Evolutionary conservation across 371 early-diverging fungal genomes (phyloP), one percentile per base, ranked within the genome.

Genomic region (Rhizopus stolonifer): DNA sequence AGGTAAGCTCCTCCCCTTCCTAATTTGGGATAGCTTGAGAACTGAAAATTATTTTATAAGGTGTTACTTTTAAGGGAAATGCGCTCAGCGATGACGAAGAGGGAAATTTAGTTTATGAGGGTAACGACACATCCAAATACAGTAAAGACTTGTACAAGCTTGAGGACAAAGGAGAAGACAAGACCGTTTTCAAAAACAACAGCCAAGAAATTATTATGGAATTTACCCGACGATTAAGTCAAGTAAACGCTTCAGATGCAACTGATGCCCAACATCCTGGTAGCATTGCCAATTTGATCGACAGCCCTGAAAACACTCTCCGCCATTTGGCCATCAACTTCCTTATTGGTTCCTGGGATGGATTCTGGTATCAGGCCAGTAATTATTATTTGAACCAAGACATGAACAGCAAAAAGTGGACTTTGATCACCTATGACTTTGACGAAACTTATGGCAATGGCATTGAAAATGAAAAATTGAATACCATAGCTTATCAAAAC

Each of bases 321-420:
- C 61, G 71, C 49, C 43, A 64, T 46, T 60, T 75, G 61, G 80
- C 80, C 15, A 56, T 80, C 7, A 77, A 75, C 61, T 80, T 66
- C 51, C 54, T 80, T n/a, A 62, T 62, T 51, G 80, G 76, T 23
- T 73, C 64, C 17, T 77, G 73, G 65, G 80, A 80, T 39, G 75
- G 77, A 63, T 69, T 65, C 69, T 80, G 76, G 76, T 72, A 61
- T 19, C 70, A 68, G 46, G 76, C 72, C 14, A 69, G 67, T 43
- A 82, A 82, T 56, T 82, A 70, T 57, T 79, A 80, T 43, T 32
- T 82, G 49, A 77, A 72, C 32, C 64, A 82, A 33, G 70, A 82
- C 48, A 51, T 75, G 9, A 36, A 48, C 8, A 56, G 60, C 26
- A 65, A 73, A 24, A 74, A 72, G 38, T 82, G 82, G 82, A 65